Evolutionary conservation across 2,329 filamentous ascomycete species (phyloP).

Genomic region (Neurospora crassa): DNA sequence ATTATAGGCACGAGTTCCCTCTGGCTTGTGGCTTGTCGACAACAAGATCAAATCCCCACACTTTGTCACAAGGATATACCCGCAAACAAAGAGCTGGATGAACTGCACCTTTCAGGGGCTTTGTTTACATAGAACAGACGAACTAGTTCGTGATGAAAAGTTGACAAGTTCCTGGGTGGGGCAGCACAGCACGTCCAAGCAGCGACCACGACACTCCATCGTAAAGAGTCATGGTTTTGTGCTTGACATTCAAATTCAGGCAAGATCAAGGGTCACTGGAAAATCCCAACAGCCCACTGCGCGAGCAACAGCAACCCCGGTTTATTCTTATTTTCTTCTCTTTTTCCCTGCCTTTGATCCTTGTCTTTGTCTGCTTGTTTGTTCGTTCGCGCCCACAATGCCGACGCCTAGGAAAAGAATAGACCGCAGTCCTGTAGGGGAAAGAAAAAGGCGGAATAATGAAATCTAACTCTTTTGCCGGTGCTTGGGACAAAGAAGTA

Average conservation of each 20-base stretch:
- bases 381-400: neutral
- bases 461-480: neutral
- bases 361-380: neutral
- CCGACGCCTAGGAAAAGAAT: neutral
- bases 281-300: neutral
- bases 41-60: neutral
- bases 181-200: neutral
- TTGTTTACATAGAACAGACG: neutral
- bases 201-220: neutral
- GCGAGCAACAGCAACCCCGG: neutral
- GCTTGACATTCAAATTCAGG: constrained; percentile 11
- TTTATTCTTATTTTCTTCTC: too few relatives aligned
- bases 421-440: neutral
- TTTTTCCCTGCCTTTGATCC: neutral
- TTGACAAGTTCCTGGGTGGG: neutral
- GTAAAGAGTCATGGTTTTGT: neutral
- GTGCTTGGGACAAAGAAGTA: neutral
- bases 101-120: neutral
- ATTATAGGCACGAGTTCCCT: neutral
- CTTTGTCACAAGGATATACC: neutral
- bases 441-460: neutral
- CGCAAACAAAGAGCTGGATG: neutral
- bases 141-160: neutral
- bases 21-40: neutral
- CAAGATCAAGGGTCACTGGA: neutral